Conservation (phyloP, 345 rosid species). For the Citrus sinensis region DNA sequence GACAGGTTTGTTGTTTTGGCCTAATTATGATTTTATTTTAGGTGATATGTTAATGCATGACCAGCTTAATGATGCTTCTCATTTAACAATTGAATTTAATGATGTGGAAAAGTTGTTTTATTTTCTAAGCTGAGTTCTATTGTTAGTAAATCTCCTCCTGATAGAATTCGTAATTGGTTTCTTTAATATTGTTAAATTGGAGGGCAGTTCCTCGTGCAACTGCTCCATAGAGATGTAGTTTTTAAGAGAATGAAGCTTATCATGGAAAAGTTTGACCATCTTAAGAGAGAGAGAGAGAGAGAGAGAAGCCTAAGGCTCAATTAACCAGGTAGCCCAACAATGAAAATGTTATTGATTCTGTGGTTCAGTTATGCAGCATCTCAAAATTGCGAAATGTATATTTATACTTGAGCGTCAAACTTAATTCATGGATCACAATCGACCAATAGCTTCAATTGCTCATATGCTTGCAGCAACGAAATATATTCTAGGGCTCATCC, state of each 20-base stretch:
- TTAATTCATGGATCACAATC: neutral
- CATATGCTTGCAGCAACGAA: neutral
- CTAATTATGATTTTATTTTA: neutral
- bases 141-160: neutral
- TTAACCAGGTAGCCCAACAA: neutral
- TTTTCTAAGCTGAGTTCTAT: neutral
- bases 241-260: neutral
- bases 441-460: neutral
- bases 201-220: neutral
- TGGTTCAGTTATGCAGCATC: neutral
- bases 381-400: neutral
- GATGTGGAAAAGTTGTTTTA: neutral
- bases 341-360: neutral
- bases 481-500: neutral
- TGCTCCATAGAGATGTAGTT: neutral
- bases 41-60: neutral
- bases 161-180: neutral
- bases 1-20: constrained; percentile 16
- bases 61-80: neutral
- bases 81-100: neutral
- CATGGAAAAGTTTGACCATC: neutral
- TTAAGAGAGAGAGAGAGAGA: too few relatives aligned
- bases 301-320: too few relatives aligned
- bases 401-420: neutral
- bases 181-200: neutral